Conservation (phyloP, 176 grass and related monocot genomes). For the Alopecurus myosuroides region DNA sequence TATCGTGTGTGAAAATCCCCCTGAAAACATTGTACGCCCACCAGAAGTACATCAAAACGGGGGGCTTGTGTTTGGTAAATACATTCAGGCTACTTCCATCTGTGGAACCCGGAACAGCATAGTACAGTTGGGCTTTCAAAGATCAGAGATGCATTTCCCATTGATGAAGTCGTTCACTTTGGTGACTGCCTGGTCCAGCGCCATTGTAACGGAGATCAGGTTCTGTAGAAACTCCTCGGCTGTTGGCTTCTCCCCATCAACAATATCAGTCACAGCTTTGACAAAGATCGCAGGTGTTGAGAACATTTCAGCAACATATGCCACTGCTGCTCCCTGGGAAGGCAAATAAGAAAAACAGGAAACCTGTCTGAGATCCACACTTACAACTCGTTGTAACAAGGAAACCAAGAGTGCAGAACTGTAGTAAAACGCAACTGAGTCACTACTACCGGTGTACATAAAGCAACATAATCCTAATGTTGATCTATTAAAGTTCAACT, state of each 20-base stretch:
- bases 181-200: slow-evolving; percentile 47
- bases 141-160: slow-evolving; percentile 57
- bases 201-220: slow-evolving; percentile 55
- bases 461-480: neutral
- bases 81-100: neutral
- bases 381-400: neutral
- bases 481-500: neutral
- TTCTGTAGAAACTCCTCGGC: slow-evolving; percentile 81
- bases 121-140: slow-evolving; percentile 22
- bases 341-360: neutral
- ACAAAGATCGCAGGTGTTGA: slow-evolving; percentile 73
- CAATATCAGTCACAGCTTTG: slow-evolving; percentile 89
- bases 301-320: slow-evolving; percentile 72
- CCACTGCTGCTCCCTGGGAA: slow-evolving; percentile 83
- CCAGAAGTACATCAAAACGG: neutral
- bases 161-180: slow-evolving; percentile 58
- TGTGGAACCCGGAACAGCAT: neutral
- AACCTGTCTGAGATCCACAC: neutral
- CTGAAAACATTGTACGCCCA: neutral
- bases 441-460: neutral
- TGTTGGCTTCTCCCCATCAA: slow-evolving; percentile 84
- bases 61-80: neutral
- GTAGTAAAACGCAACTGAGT: neutral
- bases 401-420: neutral
- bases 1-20: neutral